Base-by-base conservation (phyloP, 2,329 filamentous ascomycete genomes). In the Penicillium sp. region DNA sequence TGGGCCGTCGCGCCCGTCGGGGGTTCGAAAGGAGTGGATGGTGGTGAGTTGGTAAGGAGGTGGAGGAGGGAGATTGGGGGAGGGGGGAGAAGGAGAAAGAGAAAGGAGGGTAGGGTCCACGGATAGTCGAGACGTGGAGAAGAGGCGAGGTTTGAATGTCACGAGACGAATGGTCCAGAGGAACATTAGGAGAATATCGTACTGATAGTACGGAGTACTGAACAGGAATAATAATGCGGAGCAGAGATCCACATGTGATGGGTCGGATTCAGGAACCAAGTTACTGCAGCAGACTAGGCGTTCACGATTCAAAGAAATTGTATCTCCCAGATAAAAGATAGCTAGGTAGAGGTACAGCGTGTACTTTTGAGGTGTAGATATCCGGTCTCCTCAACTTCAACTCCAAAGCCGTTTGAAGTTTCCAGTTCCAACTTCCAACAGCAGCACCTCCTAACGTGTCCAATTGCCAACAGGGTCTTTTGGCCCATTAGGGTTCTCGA, bases 181-280 rank as follows among this genome's bases (percentile, higher is more conserved):
- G 35, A 39, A 39, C n/a, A n/a, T n/a, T n/a, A n/a, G 49, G 49
- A 51, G 36, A 51, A 46, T 46, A 41, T 18, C 4, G 10, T 18
- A 19, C 13, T 19, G 3, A 31, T n/a, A n/a, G 5, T 31, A 31
- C 22, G 2, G 22, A 24, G 6, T 7, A 7, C 7, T 31, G 9
- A 10, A 31, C 31, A 31, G 31, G 10, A 31, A 31, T 31, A 31
- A 31, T 39, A 54, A 58, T 55, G 58, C 54, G 57, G 47, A 55
- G 60, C 27, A 52, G 56, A 46, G 51, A 55, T 63, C 60, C 58
- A 63, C 60, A 59, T 59, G 49, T 61, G 60, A 60, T 60, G 55
- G 43, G 56, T 62, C 58, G 37, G 37, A 33, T 36, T 37, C 39
- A 54, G 49, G 53, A 44, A 47, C 47, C 52, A 46, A 37, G 37